Percentiles rank a stretch among this genome's conserved stretches.
phyloP scores from a whole-genome alignment of 129 eudicot genomes.

The Flaveria ramosissima region DNA sequence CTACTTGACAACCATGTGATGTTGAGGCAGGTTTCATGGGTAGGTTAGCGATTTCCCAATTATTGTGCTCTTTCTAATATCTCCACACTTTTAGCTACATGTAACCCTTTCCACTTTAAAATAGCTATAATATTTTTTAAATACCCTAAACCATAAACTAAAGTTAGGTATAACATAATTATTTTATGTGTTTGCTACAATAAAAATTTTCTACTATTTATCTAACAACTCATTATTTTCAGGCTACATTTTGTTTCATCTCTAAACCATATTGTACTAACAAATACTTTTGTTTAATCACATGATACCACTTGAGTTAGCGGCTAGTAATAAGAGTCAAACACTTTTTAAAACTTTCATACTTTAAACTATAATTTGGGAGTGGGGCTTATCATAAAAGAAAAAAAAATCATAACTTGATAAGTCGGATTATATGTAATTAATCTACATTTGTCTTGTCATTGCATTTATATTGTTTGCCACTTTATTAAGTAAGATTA shows the following conservation, averaged over 20 bases:
- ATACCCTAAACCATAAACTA: neutral
- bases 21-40: constrained; percentile 40
- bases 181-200: neutral
- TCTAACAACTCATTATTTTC: too few species aligned
- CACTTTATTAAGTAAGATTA: neutral
- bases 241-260: too few species aligned
- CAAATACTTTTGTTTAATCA: too few species aligned
- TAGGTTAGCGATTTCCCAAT: constrained; percentile 43
- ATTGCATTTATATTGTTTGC: neutral
- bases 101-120: constrained; percentile 5
- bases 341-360: too few species aligned
- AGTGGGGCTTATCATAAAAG: too few species aligned
- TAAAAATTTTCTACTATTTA: too few species aligned
- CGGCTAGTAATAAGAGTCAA: too few species aligned
- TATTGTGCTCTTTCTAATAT: constrained; percentile 27
- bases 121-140: neutral
- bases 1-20: constrained; percentile 36
- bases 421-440: neutral
- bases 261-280: neutral
- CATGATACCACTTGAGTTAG: too few species aligned
- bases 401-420: neutral
- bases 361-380: too few species aligned
- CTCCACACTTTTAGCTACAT: constrained; percentile 34
- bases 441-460: neutral
- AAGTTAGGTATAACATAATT: neutral